These are phyloP conservation scores for Debaryomyces udenii DNA, from an alignment of 1,139 yeast genomes.

Conservation along the genomic window DNA sequence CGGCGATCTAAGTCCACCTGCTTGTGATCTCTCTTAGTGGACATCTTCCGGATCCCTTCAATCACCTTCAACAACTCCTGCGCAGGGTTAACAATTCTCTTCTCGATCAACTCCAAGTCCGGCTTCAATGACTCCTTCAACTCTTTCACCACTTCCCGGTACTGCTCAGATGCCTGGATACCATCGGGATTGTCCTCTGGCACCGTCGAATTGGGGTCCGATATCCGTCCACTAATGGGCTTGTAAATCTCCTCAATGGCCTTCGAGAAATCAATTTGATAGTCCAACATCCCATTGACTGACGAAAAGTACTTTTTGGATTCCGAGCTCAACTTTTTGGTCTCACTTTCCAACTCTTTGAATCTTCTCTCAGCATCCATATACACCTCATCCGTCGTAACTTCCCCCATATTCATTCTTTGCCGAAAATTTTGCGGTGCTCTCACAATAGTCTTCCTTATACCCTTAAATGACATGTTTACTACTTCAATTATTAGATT, in stretches of 20 bases:
- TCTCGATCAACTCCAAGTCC: slow-evolving; percentile 88
- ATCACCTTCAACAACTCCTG: slow-evolving; percentile 85
- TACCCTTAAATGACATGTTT: slow-evolving; percentile 88
- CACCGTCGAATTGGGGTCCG: slow-evolving; percentile 82
- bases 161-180: slow-evolving; percentile 90
- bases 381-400: slow-evolving; percentile 85
- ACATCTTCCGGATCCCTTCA: slow-evolving; percentile 84
- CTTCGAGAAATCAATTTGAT: slow-evolving; percentile 89
- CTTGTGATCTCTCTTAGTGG: slow-evolving; percentile 93
- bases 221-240: slow-evolving; percentile 89
- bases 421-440: slow-evolving; percentile 83
- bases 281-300: slow-evolving; percentile 89
- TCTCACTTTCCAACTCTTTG: slow-evolving; percentile 86
- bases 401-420: slow-evolving; percentile 82
- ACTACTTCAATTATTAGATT: background rate
- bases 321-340: slow-evolving; percentile 87
- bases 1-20: slow-evolving; percentile 92
- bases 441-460: slow-evolving; percentile 82
- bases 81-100: slow-evolving; percentile 88
- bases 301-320: slow-evolving; percentile 87
- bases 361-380: slow-evolving; percentile 95
- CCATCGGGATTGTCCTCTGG: slow-evolving; percentile 98
- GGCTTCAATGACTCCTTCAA: slow-evolving; percentile 86
- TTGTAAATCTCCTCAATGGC: slow-evolving; percentile 95
- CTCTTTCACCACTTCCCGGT: slow-evolving; percentile 83